phyloP scores from a whole-genome alignment of 108 stramenopile genomes.

The Mediolabrus comicus region DNA sequence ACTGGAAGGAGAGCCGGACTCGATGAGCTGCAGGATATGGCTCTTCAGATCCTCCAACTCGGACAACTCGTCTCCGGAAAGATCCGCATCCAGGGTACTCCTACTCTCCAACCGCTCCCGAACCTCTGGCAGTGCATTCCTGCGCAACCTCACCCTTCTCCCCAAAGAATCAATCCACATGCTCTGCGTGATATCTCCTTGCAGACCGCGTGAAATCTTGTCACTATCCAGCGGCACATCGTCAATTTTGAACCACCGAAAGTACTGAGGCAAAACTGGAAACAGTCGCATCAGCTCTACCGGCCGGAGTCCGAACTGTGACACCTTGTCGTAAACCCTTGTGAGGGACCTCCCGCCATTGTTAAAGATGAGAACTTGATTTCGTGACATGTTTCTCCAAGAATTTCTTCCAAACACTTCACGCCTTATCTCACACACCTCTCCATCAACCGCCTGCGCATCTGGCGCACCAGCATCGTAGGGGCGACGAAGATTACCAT shows the following conservation, averaged over 20 bases:
- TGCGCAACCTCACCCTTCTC: not conserved
- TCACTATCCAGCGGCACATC: not conserved
- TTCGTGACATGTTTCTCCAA: not conserved
- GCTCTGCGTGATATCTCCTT: not conserved
- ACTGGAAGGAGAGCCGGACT: not conserved
- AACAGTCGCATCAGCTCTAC: constrained; percentile 14
- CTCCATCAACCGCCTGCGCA: not conserved
- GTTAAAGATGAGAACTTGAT: not conserved
- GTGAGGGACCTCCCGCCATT: not conserved
- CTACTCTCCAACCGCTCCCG: not conserved
- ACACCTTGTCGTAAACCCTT: constrained; percentile 6
- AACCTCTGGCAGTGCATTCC: constrained; percentile 3
- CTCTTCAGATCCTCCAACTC: not conserved
- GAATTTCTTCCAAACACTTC: not conserved
- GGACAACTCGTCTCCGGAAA: not conserved
- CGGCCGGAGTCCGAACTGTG: constrained; percentile 10
- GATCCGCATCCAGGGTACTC: not conserved
- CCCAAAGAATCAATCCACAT: constrained; percentile 4
- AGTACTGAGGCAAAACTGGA: constrained; percentile 1
- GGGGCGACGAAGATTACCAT: not conserved
- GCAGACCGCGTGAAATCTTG: not conserved
- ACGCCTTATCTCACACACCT: not conserved
- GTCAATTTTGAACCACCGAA: constrained; percentile 20
- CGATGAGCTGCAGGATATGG: not conserved
- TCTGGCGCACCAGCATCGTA: not conserved